Base-by-base conservation (phyloP, 305 asterid species). In the Fraxinus sp. region DNA sequence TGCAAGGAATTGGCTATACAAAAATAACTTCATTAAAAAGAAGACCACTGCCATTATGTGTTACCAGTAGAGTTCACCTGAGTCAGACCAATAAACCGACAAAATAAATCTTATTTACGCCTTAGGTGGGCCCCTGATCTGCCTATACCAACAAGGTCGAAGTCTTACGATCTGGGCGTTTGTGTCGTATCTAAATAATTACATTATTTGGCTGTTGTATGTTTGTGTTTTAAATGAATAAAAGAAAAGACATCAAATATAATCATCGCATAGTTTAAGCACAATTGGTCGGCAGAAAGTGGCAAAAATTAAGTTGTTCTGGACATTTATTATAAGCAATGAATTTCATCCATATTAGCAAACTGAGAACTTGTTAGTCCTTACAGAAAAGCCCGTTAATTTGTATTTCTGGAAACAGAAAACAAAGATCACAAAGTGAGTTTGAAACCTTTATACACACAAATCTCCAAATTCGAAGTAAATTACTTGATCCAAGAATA, bases 361-460 rank as follows among this genome's bases (percentile, higher is more conserved):
- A 35, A 79, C 73, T 36, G 68, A 30, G 46, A 80, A 76, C 73
- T 70, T 32, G 76, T 35, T 64, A 37, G 74, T 26, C 73, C 1
- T 36, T 59, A 18, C 70, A n/a, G 24, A 59, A 20, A 46, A 46
- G 1, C 18, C 74, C 7, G 20, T 32, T 74, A 33, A 74, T 32
- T 1, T 44, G 20, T 16, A 49, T 49, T 16, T 49, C 59, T 49
- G 59, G 20, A 49, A 49, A 49, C 59, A 49, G 59, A 49, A 49
- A 49, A 49, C 7, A 49, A 49, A 49, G 14, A 49, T 14, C n/a
- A 68, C 18, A 33, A 70, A 77, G 11, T 9, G 64, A 18, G 16
- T 10, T 20, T 6, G 22, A 68, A 46, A 49, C 44, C 36, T 33
- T 20, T 10, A 76, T 3, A 66, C 36, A 10, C 57, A 46, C 18